Evolutionary conservation across 2,329 filamentous ascomycete genomes (phyloP), one percentile per base, ranked within the genome.

Genomic region (Penicillium sp.): DNA sequence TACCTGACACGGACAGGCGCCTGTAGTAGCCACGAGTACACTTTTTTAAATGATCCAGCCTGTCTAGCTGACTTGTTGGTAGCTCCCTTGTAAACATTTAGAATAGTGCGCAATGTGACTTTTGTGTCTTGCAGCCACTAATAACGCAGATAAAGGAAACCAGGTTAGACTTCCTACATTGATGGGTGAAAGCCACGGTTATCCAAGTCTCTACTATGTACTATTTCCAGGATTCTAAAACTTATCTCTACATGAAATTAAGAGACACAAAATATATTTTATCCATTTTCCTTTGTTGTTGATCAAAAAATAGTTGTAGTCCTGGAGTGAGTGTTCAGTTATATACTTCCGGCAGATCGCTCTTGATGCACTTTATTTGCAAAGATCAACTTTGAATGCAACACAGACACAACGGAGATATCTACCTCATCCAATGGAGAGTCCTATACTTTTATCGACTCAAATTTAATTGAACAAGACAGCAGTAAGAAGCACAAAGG

Each of bases 371-470:
- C 29, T 35, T 2, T 35, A n/a, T 12, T 10, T n/a, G 7, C 5
- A 23, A 12, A 12, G 12, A 12, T 17, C n/a, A 6, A 48, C 13
- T 7, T 23, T 35, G 15, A 17, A 35, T 23, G 4, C 13, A 35
- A 10, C 4, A 2, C 9, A 23, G 3, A 23, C 8, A 23, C 15
- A 17, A 9, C 8, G 1, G 6, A n/a, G 0, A 23, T 4, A 3
- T 1, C 17, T 21, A 40, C 4, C 8, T 25, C n/a, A 17, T 6
- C 12, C 5, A 50, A 29, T 19, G 2, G 7, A 50, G 19, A 35
- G 46, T 0, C 19, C 7, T 5, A 12, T 15, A 23, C 8, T 23
- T 50, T 10, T 6, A 29, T 41, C 6, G n/a, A 42, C 25, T 42
- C 12, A 12, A 8, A 21, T 27, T 21, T 10, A 19, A 37, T 21